Evolutionary conservation across 2,329 filamentous ascomycete species (phyloP).

Genomic region (Cadophora sp.): DNA sequence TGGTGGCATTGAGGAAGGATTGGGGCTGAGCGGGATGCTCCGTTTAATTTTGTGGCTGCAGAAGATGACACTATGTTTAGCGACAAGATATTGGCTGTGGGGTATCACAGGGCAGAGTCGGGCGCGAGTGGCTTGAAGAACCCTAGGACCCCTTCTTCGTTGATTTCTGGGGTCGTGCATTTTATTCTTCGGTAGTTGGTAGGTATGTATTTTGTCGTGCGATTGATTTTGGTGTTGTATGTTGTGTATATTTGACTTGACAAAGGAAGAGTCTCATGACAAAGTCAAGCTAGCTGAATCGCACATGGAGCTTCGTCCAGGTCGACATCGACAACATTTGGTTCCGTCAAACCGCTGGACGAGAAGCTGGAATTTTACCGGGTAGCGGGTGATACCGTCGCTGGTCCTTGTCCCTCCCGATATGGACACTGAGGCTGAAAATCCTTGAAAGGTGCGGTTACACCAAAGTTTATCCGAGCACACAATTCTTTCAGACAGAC

Average conservation of each 20-base stretch:
- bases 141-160: neutral
- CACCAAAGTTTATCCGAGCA: neutral
- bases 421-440: slow-evolving; percentile 4
- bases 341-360: neutral
- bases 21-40: slow-evolving; percentile 11
- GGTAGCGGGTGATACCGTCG: neutral
- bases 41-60: slow-evolving; percentile 14
- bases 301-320: neutral
- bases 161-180: neutral
- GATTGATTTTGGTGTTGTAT: neutral
- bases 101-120: neutral
- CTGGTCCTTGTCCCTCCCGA: neutral
- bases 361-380: neutral
- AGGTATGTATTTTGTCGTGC: neutral
- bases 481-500: neutral
- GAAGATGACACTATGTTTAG: slow-evolving; percentile 10
- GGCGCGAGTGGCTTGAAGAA: slow-evolving; percentile 7
- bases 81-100: neutral
- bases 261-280: neutral
- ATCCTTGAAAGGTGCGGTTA: neutral
- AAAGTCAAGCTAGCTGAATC: neutral
- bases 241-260: neutral
- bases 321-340: neutral
- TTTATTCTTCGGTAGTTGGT: neutral
- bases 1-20: neutral